Evolutionary conservation across 78 protist species (phyloP).

Genomic region (Dictyostelium brefeldianum): DNA sequence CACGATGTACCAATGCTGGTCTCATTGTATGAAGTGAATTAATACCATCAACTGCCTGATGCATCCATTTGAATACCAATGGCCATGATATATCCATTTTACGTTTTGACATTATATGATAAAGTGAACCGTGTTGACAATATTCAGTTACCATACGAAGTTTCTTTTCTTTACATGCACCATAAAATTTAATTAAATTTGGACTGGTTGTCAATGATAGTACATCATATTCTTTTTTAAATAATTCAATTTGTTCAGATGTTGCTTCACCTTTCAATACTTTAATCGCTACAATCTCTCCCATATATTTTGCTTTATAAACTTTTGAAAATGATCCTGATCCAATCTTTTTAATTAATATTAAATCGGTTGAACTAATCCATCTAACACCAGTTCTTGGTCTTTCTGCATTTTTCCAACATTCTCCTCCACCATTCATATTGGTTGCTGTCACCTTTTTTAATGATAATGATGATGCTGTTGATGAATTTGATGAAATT

Average conservation of each 20-base stretch:
- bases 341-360: constrained; percentile 67
- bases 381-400: constrained; percentile 55
- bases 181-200: constrained; percentile 65
- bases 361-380: constrained; percentile 51
- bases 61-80: constrained; percentile 57
- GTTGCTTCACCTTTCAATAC: constrained; percentile 50
- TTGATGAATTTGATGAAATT: not conserved
- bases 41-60: constrained; percentile 61
- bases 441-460: not conserved
- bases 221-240: constrained; percentile 66
- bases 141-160: constrained; percentile 70
- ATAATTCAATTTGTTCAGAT: constrained; percentile 55
- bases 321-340: constrained; percentile 79
- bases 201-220: constrained; percentile 36
- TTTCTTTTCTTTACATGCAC: constrained; percentile 71
- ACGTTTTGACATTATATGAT: constrained; percentile 68
- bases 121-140: constrained; percentile 63
- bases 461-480: not conserved
- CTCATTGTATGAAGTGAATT: constrained; percentile 62
- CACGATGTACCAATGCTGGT: constrained; percentile 81
- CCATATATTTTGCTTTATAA: constrained; percentile 74
- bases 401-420: constrained; percentile 65
- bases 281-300: constrained; percentile 74
- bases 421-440: not conserved
- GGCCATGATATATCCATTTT: constrained; percentile 45